Evolutionary conservation across 345 rosid genomes (phyloP), one percentile per base, ranked within the genome.

Genomic region (Lepidium aucheri): DNA sequence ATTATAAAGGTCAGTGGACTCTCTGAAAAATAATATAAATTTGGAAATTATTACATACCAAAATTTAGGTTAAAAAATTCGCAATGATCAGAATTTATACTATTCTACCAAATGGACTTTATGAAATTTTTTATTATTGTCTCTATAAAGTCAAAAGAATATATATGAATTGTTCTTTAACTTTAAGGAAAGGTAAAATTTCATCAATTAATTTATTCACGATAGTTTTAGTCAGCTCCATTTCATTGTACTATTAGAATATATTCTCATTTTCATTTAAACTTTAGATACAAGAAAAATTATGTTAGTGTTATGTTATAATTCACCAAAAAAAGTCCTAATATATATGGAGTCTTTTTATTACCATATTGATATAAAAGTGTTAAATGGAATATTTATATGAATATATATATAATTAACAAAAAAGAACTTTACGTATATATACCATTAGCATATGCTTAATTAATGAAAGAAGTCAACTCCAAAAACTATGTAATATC

Each of bases 1-100:
- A 24, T 43, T 55, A 54, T 38, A 63, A 63, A 63, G 11, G 58
- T 44, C 14, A 71, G 49, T 71, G 51, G 64, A 38, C 28, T 60
- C 28, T 50, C 17, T 43, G 10, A 7, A 42, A 38, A 60, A 7
- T 4, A 16, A 3, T 0, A 45, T 34, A 43, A 22, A 70, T 43
- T 20, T 22, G 34, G 20, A 47, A 13, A 16, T 17, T 17, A 16
- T 17, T 63, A 38, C 26, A 54, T 15, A 9, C 45, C 39, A 38
- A 14, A 35, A 38, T 54, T 46, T 63, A 38, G 5, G 39, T 46
- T 17, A 14, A 53, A 63, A 71, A 44, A 36, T 16, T 16, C 44
- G 18, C 36, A 63, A 63, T 63, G 26, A 63, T 71, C 41, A 39
- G 65, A 63, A 63, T 46, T 51, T 46, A 30, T 71, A 45, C 46